These are phyloP conservation scores for Microcyclosporella mali DNA, from an alignment of 2,329 filamentous ascomycete genomes.

Conservation along the genomic window DNA sequence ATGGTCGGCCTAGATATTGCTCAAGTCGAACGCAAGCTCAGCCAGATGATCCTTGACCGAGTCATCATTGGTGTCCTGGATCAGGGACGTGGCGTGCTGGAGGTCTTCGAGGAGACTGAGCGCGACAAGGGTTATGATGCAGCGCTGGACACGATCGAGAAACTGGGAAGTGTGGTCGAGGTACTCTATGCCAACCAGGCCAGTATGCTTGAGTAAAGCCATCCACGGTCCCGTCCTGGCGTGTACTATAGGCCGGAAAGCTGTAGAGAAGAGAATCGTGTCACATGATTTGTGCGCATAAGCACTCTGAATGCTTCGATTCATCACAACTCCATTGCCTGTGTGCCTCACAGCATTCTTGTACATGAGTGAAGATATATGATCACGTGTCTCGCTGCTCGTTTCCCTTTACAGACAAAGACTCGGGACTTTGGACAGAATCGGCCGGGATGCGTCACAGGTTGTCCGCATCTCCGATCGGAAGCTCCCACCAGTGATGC, in stretches of 20 bases:
- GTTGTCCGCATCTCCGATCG: background rate
- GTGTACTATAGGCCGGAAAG: no score
- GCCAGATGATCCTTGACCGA: conserved; percentile 99
- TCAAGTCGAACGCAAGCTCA: conserved; percentile 96
- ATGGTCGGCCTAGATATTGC: conserved; percentile 95
- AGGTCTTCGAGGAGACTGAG: conserved; percentile 93
- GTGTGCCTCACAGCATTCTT: no score
- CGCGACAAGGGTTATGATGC: conserved; percentile 91
- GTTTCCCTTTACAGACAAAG: background rate
- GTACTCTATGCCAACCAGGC: conserved; percentile 97
- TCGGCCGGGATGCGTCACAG: conserved; percentile 1
- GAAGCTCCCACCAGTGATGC: no score
- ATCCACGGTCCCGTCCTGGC: no score
- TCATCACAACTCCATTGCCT: no score
- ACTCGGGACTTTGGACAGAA: no score
- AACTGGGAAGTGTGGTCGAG: conserved; percentile 94
- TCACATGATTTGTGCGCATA: no score
- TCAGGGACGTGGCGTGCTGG: conserved; percentile 94
- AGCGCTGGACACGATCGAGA: conserved; percentile 89
- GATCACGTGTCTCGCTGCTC: background rate
- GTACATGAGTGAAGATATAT: no score
- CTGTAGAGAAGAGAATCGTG: no score
- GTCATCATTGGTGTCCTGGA: conserved; percentile 96
- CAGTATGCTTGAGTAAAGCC: conserved; percentile 73
- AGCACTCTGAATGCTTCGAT: no score